Base-by-base conservation (phyloP, 2,329 filamentous ascomycete genomes). In the Rhynchosporium secalis region DNA sequence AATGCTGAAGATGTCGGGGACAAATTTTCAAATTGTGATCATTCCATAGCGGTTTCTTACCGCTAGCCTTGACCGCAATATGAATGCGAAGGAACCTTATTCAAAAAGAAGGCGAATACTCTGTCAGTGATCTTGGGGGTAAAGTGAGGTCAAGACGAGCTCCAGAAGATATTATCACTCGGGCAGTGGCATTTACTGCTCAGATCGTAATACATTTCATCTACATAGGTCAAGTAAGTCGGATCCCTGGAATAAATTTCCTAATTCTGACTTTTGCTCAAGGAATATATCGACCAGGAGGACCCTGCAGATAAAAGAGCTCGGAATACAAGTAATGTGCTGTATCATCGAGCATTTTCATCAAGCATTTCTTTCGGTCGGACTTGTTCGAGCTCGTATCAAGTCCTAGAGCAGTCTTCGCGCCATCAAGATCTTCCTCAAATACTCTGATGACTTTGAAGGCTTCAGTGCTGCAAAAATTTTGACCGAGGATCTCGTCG, bases 281-380 rank as follows among this genome's bases (percentile, higher is more conserved):
- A 68, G 66, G 67, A 69, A 56, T 69, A 66, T 55, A 68, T 69
- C 31, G 61, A 69, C 48, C 67, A 69, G 54, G 59, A 69, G 36
- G 58, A 69, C 45, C 38, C 20, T 28, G 33, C 36, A 28, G 65
- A 68, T 28, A 20, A 67, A 69, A 56, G 65, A 68, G 41, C 56
- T 62, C 46, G 66, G 62, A 12, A 66, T 69, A 40, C 67, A 68
- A 56, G 51, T 61, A 9, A 69, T 69, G 66, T 55, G 49, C 66
- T 69, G 12, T 69, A 67, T 48, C 58, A 63, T 26, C 48, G 65
- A 46, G 60, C 67, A 12, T 46, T 52, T 41, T 28, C 51, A 28
- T 54, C 64, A 13, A 48, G 60, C 67, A 12, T 46, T 52, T 41
- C 26, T 56, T n/a, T 54, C 64, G 9, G 43, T 65, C 36, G 64